Evolutionary conservation across 176 grass and related monocot genomes (phyloP), one percentile per base, ranked within the genome.

Genomic region (Olyra latifolia): DNA sequence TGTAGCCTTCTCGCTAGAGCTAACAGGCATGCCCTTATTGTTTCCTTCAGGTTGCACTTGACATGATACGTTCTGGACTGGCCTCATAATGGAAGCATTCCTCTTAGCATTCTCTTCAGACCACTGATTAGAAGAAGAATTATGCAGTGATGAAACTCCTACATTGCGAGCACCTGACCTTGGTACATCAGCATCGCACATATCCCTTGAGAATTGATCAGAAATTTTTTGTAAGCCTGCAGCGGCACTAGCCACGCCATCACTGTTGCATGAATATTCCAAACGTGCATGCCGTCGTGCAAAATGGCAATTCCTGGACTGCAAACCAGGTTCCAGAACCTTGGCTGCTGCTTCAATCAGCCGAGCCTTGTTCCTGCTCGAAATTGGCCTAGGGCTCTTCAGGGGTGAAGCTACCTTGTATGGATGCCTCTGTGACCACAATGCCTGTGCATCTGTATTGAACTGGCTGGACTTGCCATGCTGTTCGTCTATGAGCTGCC

Each of bases 311-410:
- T 72, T 82, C 47, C 79, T 91, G 12, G 82, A 85, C 63, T 89
- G 86, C 38, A 93, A 74, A 41, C 94, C 83, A 5, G 89, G 89
- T 75, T 94, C 91, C 43, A 97, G 81, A 48, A 94, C 80, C 75
- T 57, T 97, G 39, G 53, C 81, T 11, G 94, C 89, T 5, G 89
- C 89, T 80, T 97, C 91, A 12, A 91, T 84, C 71, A 97, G 12
- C 66, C 87, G 72, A 28, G 78, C 75, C 59, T 90, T 97, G 64
- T 84, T 93, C 80, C 78, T 89, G 55, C 52, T 84, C 7, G 87
- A 89, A 47, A 87, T 44, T 42, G 89, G 82, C 77, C 94, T 94
- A 14, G 87, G 91, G 32, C 94, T 86, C 74, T 71, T 89, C 12
- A 88, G 66, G 32, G 89, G 82, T 39, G 87, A 87, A 0, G 83